Percentiles rank a stretch among this genome's conserved stretches.
phyloP scores from a whole-genome alignment of 164 flowering plant species.

The Umbellularia californica region DNA sequence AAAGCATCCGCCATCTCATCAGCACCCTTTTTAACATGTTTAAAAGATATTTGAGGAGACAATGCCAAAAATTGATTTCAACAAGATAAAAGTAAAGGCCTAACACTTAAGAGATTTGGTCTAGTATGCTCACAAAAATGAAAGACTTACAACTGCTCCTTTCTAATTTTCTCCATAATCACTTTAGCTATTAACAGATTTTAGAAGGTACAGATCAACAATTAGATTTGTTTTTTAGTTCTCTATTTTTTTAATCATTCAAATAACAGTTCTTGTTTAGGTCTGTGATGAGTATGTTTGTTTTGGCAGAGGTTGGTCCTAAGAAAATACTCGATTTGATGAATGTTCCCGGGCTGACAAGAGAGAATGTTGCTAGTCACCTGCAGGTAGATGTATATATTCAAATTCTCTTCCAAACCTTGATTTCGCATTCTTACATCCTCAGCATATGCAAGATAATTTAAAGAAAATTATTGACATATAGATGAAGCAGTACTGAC shows the following conservation, averaged over 20 bases:
- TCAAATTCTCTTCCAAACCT: background rate
- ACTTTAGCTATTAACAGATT: background rate
- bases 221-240: no score
- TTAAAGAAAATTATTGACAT: background rate
- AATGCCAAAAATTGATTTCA: no score
- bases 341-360: constrained; percentile 91
- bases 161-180: background rate
- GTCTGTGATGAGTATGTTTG: constrained; percentile 14
- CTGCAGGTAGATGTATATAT: constrained; percentile 63
- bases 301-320: constrained; percentile 84
- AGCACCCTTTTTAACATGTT: no score
- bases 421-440: background rate
- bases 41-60: no score
- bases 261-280: background rate
- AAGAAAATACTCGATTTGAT: constrained; percentile 91
- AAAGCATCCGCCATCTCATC: no score
- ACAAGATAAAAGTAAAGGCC: no score
- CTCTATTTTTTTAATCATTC: no score
- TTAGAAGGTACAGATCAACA: background rate
- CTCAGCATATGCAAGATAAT: background rate
- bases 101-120: no score
- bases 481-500: background rate
- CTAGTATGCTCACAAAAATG: background rate
- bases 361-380: constrained; percentile 99
- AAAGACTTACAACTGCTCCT: background rate